Conservation (phyloP, 805 yeast species). For the Monosporozyma yasuniensis region DNA sequence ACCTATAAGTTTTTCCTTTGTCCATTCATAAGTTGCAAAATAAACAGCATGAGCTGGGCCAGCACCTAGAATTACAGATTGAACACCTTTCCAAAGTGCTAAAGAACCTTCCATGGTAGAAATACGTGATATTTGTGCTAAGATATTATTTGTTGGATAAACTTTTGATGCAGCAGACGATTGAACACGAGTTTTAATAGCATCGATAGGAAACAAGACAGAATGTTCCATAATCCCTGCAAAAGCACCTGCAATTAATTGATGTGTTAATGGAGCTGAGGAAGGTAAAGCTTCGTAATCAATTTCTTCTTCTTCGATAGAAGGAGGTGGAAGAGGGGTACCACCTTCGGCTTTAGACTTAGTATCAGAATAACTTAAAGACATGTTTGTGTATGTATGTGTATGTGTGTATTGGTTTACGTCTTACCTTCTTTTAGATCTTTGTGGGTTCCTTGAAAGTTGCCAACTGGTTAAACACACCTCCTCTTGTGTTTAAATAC, state of each 20-base stretch:
- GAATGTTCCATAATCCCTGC: constrained; percentile 99
- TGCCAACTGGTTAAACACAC: no score
- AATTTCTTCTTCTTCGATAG: constrained; percentile 36
- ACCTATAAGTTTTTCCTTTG: constrained; percentile 35
- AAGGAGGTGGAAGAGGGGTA: not conserved
- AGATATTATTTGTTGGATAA: constrained; percentile 29
- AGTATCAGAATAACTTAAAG: constrained; percentile 2
- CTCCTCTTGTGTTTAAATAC: not conserved
- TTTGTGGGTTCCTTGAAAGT: no score
- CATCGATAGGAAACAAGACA: constrained; percentile 93
- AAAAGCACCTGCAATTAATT: constrained; percentile 87
- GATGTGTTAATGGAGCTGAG: constrained; percentile 72
- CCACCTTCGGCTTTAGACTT: not conserved
- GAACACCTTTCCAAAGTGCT: constrained; percentile 89
- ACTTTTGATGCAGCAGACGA: constrained; percentile 13
- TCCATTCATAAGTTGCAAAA: constrained; percentile 84
- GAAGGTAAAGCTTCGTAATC: constrained; percentile 92
- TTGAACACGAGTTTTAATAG: constrained; percentile 95
- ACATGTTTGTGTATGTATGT: not conserved
- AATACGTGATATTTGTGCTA: constrained; percentile 63
- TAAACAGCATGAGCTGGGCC: constrained; percentile 99
- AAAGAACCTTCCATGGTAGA: constrained; percentile 81
- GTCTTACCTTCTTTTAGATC: not conserved
- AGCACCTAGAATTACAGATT: constrained; percentile 90
- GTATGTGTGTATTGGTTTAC: not conserved